These are phyloP conservation scores for Penicillium sp. DNA, from an alignment of 2,329 filamentous ascomycete species.

Conservation along the genomic window DNA sequence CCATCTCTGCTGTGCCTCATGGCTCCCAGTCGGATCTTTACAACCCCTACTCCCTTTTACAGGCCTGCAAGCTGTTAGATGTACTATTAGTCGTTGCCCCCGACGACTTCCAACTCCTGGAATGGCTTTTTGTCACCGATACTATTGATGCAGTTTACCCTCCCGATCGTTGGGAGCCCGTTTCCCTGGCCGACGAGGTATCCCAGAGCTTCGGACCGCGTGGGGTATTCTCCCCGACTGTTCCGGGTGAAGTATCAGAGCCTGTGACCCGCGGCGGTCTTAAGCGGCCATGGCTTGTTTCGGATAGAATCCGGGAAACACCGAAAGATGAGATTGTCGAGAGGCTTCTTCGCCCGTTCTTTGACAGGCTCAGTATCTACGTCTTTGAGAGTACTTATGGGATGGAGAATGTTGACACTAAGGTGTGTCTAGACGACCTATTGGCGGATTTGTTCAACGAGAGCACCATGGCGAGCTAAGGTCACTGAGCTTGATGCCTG, in stretches of 20 bases:
- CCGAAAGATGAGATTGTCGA: slow-evolving; percentile 68
- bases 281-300: slow-evolving; percentile 48
- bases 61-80: slow-evolving; percentile 93
- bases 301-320: slow-evolving; percentile 56
- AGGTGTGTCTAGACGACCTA: slow-evolving; percentile 66
- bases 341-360: slow-evolving; percentile 82
- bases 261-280: slow-evolving; percentile 27
- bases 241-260: slow-evolving; percentile 35
- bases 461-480: slow-evolving; percentile 56
- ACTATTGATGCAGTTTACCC: slow-evolving; percentile 95
- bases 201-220: slow-evolving; percentile 71
- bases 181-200: slow-evolving; percentile 82
- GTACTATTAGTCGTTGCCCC: slow-evolving; percentile 82
- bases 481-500: not conserved
- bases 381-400: slow-evolving; percentile 92
- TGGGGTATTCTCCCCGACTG: slow-evolving; percentile 27
- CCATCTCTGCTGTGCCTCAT: slow-evolving; percentile 74
- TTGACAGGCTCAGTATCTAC: slow-evolving; percentile 88
- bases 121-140: slow-evolving; percentile 97
- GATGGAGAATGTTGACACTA: slow-evolving; percentile 71
- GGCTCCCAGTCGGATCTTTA: slow-evolving; percentile 75
- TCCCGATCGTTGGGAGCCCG: slow-evolving; percentile 67
- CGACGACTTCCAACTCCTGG: slow-evolving; percentile 96
- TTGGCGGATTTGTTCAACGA: slow-evolving; percentile 81
- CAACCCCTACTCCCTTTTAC: slow-evolving; percentile 75